Evolutionary conservation across 768 basidiomycete genomes (phyloP).

Genomic region (Mycena haematopus): DNA sequence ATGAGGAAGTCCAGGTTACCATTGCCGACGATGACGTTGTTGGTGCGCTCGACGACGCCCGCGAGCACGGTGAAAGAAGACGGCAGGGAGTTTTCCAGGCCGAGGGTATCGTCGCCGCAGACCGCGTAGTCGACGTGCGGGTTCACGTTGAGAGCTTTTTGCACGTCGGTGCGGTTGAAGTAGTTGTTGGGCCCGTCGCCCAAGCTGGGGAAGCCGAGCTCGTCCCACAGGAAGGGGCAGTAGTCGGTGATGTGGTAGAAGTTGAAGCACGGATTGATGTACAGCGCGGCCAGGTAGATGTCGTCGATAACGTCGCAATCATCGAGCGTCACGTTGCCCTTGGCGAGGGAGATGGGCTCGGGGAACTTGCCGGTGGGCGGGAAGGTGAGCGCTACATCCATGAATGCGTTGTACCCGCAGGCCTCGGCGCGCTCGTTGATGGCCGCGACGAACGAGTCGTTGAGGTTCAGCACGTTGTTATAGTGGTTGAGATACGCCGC

Average conservation of each 20-base stretch:
- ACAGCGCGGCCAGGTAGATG: conserved; percentile 11
- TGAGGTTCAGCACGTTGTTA: conserved; percentile 18
- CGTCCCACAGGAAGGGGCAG: too few species aligned
- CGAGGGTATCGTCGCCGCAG: conserved; percentile 9
- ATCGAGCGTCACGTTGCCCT: conserved; percentile 9
- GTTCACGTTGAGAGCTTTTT: too few species aligned
- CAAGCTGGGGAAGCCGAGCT: too few species aligned
- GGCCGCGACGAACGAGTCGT: conserved; percentile 13
- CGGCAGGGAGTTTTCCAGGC: conserved; percentile 11
- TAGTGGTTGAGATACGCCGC: conserved; percentile 17
- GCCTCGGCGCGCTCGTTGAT: conserved; percentile 16
- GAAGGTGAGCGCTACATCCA: conserved; percentile 15
- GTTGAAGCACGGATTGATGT: conserved; percentile 15
- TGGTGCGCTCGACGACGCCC: conserved; percentile 12
- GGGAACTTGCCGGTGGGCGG: conserved; percentile 18
- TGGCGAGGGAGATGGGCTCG: conserved; percentile 13
- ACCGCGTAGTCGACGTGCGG: conserved; percentile 4
- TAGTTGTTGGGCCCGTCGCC: too few species aligned
- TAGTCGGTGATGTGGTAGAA: too few species aligned
- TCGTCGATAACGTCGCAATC: conserved; percentile 9
- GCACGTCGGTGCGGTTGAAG: too few species aligned
- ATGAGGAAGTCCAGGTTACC: conserved; percentile 16
- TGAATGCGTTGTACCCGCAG: conserved; percentile 18
- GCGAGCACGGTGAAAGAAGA: too few species aligned
- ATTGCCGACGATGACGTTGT: conserved; percentile 11